phyloP scores from a whole-genome alignment of 495 filamentous ascomycete species.

The Talaromyces stipitatus region DNA sequence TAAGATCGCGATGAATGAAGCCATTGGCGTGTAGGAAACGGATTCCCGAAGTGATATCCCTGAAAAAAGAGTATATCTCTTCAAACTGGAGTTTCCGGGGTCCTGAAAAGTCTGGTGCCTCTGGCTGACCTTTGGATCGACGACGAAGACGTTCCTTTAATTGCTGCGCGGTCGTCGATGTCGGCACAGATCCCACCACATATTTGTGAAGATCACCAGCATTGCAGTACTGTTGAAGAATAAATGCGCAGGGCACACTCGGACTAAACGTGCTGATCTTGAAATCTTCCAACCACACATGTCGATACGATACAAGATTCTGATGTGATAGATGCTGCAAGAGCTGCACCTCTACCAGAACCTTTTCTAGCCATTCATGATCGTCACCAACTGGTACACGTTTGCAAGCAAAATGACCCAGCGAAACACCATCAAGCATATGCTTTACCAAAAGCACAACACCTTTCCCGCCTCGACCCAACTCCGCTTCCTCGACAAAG shows the following conservation, averaged over 20 bases:
- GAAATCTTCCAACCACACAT: slow-evolving; percentile 92
- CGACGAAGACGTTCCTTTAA: slow-evolving; percentile 81
- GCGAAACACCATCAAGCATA: slow-evolving; percentile 74
- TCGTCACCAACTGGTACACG: slow-evolving; percentile 92
- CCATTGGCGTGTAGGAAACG: slow-evolving; percentile 87
- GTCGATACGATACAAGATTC: slow-evolving; percentile 94
- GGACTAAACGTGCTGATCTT: slow-evolving; percentile 79
- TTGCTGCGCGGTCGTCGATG: slow-evolving; percentile 61
- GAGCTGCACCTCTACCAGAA: slow-evolving; percentile 85
- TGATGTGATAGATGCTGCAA: slow-evolving; percentile 86
- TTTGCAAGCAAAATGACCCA: slow-evolving; percentile 94
- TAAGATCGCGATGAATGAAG: slow-evolving; percentile 94
- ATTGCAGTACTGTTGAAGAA: slow-evolving; percentile 96
- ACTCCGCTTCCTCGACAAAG: slow-evolving; percentile 77
- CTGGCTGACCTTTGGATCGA: slow-evolving; percentile 57
- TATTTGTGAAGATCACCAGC: slow-evolving; percentile 85
- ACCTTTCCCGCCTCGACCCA: slow-evolving; percentile 88
- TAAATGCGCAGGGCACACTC: slow-evolving; percentile 90
- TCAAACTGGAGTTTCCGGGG: slow-evolving; percentile 72
- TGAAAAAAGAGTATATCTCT: slow-evolving; percentile 94
- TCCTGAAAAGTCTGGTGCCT: slow-evolving; percentile 40
- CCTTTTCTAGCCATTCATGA: slow-evolving; percentile 91
- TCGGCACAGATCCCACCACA: slow-evolving; percentile 59
- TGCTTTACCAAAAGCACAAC: slow-evolving; percentile 89
- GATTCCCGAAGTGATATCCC: slow-evolving; percentile 86